Base-by-base conservation (phyloP, 352 stramenopile species). In the Globisporangium abappressorium region DNA sequence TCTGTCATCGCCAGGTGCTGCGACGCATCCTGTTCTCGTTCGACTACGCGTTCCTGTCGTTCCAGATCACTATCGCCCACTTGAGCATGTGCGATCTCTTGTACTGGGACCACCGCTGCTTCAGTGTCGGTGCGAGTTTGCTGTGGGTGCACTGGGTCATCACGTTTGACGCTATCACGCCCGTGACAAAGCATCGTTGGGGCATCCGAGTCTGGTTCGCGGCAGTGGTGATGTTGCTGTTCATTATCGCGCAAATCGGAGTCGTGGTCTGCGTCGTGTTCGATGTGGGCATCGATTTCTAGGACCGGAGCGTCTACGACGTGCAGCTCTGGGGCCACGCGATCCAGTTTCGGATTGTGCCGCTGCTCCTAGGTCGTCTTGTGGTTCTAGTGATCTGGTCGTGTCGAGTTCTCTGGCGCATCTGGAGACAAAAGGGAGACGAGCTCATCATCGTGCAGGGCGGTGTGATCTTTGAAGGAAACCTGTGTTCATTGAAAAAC, bases 91-190 rank as follows among this genome's bases (percentile, higher is more conserved):
- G 69, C 38, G 58, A 71, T 20, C 34, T 69, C 20, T 28, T 65
- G 18, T 33, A 46, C 34, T 73, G 70, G 70, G 24, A 65, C 20
- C n/a, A 7, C 11, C 55, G 43, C 14, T 57, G n/a, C 57, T 55
- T 58, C 28, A 36, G 53, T 20, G 60, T 74, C n/a, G 28, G 18
- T 5, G 60, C 64, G 24, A 69, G 59, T 38, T 53, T 46, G n/a
- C 36, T 74, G 2, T 74, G 69, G 65, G 62, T 65, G 18, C 65
- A 71, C 41, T 74, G 69, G 65, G 24, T 74, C 24, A 22, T 71
- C 34, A 54, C 60, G 5, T 4, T 74, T 15, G 69, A 74, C 60
- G 60, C 58, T 1, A 18, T 71, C 30, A 70, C 54, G 15, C 58
- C 64, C 2, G 54, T 62, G 49, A 67, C 62, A n/a, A 36, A 55